Conservation (phyloP, 176 grass and related monocot species). For the Triticum timopheevii region DNA sequence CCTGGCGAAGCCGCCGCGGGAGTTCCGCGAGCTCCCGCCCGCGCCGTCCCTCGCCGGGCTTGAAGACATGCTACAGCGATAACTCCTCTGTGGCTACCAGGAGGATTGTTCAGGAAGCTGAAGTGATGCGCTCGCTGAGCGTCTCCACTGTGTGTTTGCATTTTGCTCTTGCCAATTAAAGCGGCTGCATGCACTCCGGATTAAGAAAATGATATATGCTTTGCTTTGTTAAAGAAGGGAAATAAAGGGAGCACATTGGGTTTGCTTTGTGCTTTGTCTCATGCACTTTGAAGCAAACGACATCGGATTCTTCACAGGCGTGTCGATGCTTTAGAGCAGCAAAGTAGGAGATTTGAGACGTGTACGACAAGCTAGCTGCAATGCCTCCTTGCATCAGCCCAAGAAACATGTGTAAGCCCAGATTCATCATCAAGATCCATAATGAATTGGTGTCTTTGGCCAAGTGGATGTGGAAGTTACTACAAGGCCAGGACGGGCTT, state of each 20-base stretch:
- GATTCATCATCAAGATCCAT: no score
- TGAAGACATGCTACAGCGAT: conserved; percentile 18
- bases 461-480: no score
- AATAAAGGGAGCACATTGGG: conserved; percentile 15
- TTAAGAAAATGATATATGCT: conserved; percentile 42
- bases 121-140: neutral
- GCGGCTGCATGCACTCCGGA: neutral
- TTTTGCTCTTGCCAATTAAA: conserved; percentile 22
- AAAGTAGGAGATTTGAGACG: neutral
- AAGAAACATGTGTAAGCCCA: neutral
- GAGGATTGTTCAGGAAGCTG: conserved; percentile 1
- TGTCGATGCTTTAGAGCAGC: conserved; percentile 18
- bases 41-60: conserved; percentile 6
- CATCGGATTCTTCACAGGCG: conserved; percentile 25
- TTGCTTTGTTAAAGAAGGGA: conserved; percentile 53
- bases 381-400: neutral
- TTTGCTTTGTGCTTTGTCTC: conserved; percentile 54
- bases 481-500: no score
- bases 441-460: no score
- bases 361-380: conserved; percentile 21
- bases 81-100: neutral
- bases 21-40: conserved; percentile 28
- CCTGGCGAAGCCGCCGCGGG: conserved; percentile 48
- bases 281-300: conserved; percentile 46
- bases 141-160: conserved; percentile 17